Evolutionary conservation across 2,329 filamentous ascomycete genomes (phyloP).

Genomic region (Hypocreales sp.): DNA sequence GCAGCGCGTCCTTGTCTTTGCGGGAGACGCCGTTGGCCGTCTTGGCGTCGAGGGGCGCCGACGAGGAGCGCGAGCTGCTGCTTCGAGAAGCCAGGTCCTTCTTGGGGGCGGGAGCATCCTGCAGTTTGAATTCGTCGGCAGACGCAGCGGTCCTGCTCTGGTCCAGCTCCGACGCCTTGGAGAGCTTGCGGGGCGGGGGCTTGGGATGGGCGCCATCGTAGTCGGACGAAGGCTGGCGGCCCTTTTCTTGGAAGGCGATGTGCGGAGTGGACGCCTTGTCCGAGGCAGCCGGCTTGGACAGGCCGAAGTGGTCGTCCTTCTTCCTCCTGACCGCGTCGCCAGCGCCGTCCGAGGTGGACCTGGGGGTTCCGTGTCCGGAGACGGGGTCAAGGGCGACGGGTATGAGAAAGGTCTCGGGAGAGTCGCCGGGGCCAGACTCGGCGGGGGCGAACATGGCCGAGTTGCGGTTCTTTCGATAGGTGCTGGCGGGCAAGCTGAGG

Average conservation of each 20-base stretch:
- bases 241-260: slow-evolving; percentile 81
- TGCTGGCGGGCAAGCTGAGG: slow-evolving; percentile 56
- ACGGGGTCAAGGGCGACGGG: slow-evolving; percentile 61
- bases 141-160: slow-evolving; percentile 11
- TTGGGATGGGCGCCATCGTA: slow-evolving; percentile 38
- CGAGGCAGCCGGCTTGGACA: slow-evolving; percentile 22
- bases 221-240: slow-evolving; percentile 42
- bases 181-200: slow-evolving; percentile 30
- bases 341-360: slow-evolving; percentile 32
- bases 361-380: slow-evolving; percentile 39
- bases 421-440: slow-evolving; percentile 30
- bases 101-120: slow-evolving; percentile 61
- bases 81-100: slow-evolving; percentile 26
- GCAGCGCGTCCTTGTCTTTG: slow-evolving; percentile 12
- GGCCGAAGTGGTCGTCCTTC: slow-evolving; percentile 45
- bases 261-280: slow-evolving; percentile 56
- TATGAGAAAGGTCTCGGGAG: slow-evolving; percentile 58
- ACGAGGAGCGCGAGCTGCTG: slow-evolving; percentile 25
- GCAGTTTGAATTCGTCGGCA: slow-evolving; percentile 52
- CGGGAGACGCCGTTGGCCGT: slow-evolving; percentile 16
- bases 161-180: slow-evolving; percentile 20
- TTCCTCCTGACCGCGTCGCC: slow-evolving; percentile 29
- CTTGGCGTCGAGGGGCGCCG: slow-evolving; percentile 19
- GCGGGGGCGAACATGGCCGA: slow-evolving; percentile 46
- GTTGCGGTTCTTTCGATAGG: slow-evolving; percentile 64